A percentile compares a stretch with the other conserved stretches of the same genome.
phyloP scores from a whole-genome alignment of 805 yeast species.

The Tetrapisispora phaffii region DNA sequence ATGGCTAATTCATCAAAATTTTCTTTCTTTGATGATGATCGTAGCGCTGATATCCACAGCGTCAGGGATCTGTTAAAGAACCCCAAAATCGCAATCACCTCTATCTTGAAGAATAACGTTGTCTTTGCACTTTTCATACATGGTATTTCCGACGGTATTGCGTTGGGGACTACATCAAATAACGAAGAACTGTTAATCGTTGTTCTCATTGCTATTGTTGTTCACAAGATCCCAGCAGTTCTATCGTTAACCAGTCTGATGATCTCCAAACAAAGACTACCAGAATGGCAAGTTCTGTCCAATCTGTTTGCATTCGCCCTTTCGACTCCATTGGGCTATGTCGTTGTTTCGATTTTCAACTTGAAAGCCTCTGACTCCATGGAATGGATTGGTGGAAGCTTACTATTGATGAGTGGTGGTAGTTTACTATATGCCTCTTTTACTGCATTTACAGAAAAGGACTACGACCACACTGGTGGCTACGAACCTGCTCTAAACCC shows the following conservation, averaged over 20 bases:
- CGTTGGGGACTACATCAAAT: slow-evolving; percentile 45
- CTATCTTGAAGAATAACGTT: slow-evolving; percentile 36
- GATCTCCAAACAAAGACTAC: slow-evolving; percentile 32
- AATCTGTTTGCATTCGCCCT: slow-evolving; percentile 36
- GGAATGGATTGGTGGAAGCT: slow-evolving; percentile 26
- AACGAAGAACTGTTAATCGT: slow-evolving; percentile 32
- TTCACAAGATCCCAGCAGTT: slow-evolving; percentile 59
- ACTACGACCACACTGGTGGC: slow-evolving; percentile 3
- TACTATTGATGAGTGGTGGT: slow-evolving; percentile 29
- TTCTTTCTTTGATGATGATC: neutral
- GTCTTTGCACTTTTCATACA: slow-evolving; percentile 52
- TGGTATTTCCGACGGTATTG: slow-evolving; percentile 54
- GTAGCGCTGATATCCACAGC: slow-evolving; percentile 5
- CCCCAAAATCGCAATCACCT: slow-evolving; percentile 20
- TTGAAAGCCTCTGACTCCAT: slow-evolving; percentile 20
- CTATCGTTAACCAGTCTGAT: slow-evolving; percentile 48
- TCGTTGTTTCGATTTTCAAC: slow-evolving; percentile 20
- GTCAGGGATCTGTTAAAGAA: slow-evolving; percentile 15
- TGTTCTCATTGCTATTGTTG: slow-evolving; percentile 45
- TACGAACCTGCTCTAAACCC: neutral
- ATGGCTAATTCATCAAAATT: slow-evolving; percentile 4
- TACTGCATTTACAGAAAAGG: slow-evolving; percentile 23
- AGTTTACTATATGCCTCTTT: slow-evolving; percentile 29
- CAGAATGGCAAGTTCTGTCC: slow-evolving; percentile 31
- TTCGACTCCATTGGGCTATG: slow-evolving; percentile 29